Evolutionary conservation across 495 filamentous ascomycete species (phyloP).

Genomic region (Parathielavia hyrcaniae): DNA sequence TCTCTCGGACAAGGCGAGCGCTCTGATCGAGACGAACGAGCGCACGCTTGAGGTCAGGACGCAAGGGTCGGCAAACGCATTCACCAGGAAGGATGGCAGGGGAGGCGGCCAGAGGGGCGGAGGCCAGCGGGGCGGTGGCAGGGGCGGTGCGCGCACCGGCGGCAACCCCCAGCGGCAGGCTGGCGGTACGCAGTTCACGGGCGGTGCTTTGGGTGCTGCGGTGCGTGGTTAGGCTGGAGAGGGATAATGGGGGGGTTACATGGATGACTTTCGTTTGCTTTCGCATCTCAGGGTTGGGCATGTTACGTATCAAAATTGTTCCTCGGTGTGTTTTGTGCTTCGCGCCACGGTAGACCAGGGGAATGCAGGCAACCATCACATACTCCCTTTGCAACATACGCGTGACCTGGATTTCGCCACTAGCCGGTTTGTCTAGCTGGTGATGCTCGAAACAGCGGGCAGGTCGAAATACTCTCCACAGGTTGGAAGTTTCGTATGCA

Average conservation of each 20-base stretch:
- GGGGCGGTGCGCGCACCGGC: conserved; percentile 56
- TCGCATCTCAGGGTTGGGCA: conserved; percentile 32
- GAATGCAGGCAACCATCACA: conserved; percentile 24
- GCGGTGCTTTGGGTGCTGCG: conserved; percentile 51
- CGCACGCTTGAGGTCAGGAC: conserved; percentile 94
- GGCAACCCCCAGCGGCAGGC: conserved; percentile 50
- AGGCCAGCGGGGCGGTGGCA: conserved; percentile 53
- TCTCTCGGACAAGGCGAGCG: conserved; percentile 89
- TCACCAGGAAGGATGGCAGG: conserved; percentile 77
- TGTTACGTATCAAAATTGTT: conserved; percentile 30
- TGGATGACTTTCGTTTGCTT: conserved; percentile 27
- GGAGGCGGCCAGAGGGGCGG: conserved; percentile 67
- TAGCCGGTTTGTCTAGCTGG: neutral
- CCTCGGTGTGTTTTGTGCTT: conserved; percentile 22
- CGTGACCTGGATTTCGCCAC: neutral
- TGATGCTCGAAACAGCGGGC: neutral
- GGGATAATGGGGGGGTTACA: conserved; percentile 10
- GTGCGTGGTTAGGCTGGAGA: conserved; percentile 42
- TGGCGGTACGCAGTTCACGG: conserved; percentile 53
- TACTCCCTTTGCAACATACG: conserved; percentile 3
- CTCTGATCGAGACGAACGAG: conserved; percentile 94
- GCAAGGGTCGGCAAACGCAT: conserved; percentile 89
- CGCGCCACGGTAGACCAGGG: conserved; percentile 23
- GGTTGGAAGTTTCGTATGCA: too few species aligned
- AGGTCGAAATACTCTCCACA: neutral